Percentiles rank a stretch among this genome's conserved stretches.
phyloP scores from a whole-genome alignment of 1,284 basidiomycete species.

The Paramarasmius palmivorus region DNA sequence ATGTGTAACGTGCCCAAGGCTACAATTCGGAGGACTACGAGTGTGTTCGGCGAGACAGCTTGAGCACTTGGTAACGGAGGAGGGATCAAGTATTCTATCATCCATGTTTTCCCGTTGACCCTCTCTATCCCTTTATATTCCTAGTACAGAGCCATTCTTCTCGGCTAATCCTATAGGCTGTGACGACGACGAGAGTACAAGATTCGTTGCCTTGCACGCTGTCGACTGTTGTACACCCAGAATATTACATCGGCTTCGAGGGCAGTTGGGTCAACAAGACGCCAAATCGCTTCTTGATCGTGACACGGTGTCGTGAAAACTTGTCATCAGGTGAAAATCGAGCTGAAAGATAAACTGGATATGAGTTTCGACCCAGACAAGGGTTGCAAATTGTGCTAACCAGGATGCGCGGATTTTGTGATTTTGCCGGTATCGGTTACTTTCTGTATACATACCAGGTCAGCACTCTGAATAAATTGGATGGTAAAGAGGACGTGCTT shows the following conservation, averaged over 20 bases:
- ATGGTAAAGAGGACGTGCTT: slow-evolving; percentile 51
- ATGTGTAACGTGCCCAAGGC: no score
- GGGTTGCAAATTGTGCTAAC: slow-evolving; percentile 43
- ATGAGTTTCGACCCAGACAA: slow-evolving; percentile 19
- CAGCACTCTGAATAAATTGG: background rate
- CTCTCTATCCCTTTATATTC: no score
- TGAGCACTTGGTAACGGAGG: no score
- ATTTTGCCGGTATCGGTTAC: slow-evolving; percentile 75
- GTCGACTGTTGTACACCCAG: no score
- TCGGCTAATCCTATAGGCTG: no score
- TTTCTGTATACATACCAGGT: slow-evolving; percentile 59
- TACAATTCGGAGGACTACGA: no score
- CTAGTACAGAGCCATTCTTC: no score
- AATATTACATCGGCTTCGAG: slow-evolving; percentile 82
- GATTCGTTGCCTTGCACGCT: no score
- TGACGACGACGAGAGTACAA: no score
- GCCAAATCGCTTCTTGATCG: slow-evolving; percentile 88
- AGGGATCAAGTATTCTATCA: no score
- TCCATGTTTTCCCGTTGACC: no score
- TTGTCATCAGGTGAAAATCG: slow-evolving; percentile 98
- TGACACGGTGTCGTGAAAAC: slow-evolving; percentile 94
- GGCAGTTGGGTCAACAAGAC: slow-evolving; percentile 91
- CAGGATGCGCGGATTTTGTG: slow-evolving; percentile 94
- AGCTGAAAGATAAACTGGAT: slow-evolving; percentile 48
- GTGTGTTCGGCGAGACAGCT: no score